Conservation (phyloP, 768 basidiomycete genomes). For the Hortiboletus flavorubellus region DNA sequence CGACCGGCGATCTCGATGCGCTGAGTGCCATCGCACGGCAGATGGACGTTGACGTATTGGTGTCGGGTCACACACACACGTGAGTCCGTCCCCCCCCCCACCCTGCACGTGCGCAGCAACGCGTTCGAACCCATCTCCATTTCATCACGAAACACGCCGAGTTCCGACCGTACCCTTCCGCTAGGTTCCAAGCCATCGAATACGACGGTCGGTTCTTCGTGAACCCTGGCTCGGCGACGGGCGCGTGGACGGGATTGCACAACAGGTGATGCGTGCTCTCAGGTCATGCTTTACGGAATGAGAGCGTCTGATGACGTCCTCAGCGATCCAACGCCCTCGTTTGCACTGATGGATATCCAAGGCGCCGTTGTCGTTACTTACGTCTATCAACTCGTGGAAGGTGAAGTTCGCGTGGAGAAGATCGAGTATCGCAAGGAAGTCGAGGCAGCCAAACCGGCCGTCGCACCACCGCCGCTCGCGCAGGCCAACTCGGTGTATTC, state of each 20-base stretch:
- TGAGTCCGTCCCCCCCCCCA: constrained; percentile 37
- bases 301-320: not conserved
- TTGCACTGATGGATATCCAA: constrained; percentile 97
- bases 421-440: constrained; percentile 76
- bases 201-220: constrained; percentile 91
- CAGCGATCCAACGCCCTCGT: constrained; percentile 88
- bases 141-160: not conserved
- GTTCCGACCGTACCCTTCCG: not conserved
- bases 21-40: constrained; percentile 84
- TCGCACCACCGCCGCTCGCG: constrained; percentile 14
- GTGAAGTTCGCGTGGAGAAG: constrained; percentile 91
- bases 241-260: constrained; percentile 77
- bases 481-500: constrained; percentile 34
- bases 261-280: constrained; percentile 4
- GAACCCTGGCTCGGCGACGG: constrained; percentile 93
- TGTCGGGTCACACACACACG: constrained; percentile 95
- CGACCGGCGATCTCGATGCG: constrained; percentile 90
- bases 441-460: constrained; percentile 35
- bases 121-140: not conserved
- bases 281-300: not conserved
- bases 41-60: constrained; percentile 96
- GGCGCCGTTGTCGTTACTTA: constrained; percentile 96
- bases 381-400: constrained; percentile 92
- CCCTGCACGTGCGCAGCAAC: not conserved
- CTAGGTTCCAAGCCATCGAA: constrained; percentile 91